Percentiles rank a stretch among this genome's conserved stretches.
Conservation (phyloP, 78 protist genomes). For the Speleostelium caveatum region DNA sequence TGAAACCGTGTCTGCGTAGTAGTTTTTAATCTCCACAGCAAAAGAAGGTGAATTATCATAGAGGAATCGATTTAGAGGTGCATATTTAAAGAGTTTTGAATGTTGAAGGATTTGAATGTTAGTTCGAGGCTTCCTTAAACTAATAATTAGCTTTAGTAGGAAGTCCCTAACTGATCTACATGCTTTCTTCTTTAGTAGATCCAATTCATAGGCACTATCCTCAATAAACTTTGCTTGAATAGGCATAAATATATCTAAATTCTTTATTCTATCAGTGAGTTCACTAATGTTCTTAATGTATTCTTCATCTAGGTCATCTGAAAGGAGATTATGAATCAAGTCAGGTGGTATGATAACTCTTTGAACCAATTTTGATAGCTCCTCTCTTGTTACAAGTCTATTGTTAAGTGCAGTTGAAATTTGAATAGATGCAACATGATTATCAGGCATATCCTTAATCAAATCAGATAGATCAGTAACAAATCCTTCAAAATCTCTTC, state of each 20-base stretch:
- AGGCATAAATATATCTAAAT: conserved; percentile 40
- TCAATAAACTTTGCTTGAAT: conserved; percentile 57
- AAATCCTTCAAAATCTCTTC: conserved; percentile 27
- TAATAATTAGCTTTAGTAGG: conserved; percentile 33
- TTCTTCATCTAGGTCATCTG: conserved; percentile 65
- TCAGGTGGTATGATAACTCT: conserved; percentile 55
- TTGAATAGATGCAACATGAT: conserved; percentile 39
- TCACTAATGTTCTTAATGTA: conserved; percentile 35
- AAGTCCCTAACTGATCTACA: conserved; percentile 52
- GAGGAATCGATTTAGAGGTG: conserved; percentile 44
- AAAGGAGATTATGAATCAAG: conserved; percentile 14
- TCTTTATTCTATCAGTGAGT: conserved; percentile 13
- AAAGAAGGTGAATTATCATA: conserved; percentile 41
- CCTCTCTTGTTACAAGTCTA: conserved; percentile 22
- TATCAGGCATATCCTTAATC: conserved; percentile 77
- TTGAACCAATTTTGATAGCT: conserved; percentile 34
- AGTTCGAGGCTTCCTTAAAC: conserved; percentile 69
- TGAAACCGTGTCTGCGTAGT: conserved; percentile 54
- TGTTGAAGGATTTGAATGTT: conserved; percentile 62
- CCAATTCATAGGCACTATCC: conserved; percentile 66
- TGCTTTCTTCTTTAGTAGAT: conserved; percentile 70
- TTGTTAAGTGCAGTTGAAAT: conserved; percentile 29
- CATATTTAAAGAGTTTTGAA: conserved; percentile 48
- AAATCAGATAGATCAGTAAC: conserved; percentile 27
- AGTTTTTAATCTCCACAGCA: conserved; percentile 49